Evolutionary conservation across 768 basidiomycete species (phyloP), one percentile per base, ranked within the genome.

Genomic region (Kwoniella sp.): DNA sequence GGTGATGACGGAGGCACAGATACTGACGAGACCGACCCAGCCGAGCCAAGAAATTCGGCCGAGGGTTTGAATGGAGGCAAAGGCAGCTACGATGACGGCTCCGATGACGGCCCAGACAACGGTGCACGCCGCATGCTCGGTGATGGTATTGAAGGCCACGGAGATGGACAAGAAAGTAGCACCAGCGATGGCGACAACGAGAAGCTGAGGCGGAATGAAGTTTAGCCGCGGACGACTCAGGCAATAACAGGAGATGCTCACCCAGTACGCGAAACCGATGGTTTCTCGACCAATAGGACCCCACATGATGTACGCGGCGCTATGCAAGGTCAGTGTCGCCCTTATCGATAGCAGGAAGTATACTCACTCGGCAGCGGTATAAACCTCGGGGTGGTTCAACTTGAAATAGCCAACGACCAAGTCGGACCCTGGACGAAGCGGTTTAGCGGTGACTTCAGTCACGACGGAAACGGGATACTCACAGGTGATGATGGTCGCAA

Each of bases 81-180:
- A 50, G 49, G 66, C 58, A 54, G 64, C 64, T 47, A 64, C 64
- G 40, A 74, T 58, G 69, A 80, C 49, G 15, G 75, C 71, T 13
- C 70, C 74, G 58, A 81, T 70, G 2, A 68, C 77, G 17, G 76
- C 78, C n/a, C 75, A 82, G 29, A 76, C 77, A 44, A 78, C 79
- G 6, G 80, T 80, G 64, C 81, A 82, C 1, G 79, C 73, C 12
- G 71, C 78, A 60, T 81, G 78, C 21, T 62, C 53, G 24, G 77
- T 72, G 21, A 80, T 69, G 46, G 79, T 73, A 71, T 81, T 81
- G 55, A 80, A 69, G 1, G 81, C 77, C 63, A 79, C 77, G 1
- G 79, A 77, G 36, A 79, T 64, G 17, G 73, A 71, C 13, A 82
- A 69, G 53, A 80, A 65, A 17, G 71, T 77, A 12, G 60, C 60